Conservation (phyloP, 2,329 filamentous ascomycete species). For the Pseudogymnoascus sp. region DNA sequence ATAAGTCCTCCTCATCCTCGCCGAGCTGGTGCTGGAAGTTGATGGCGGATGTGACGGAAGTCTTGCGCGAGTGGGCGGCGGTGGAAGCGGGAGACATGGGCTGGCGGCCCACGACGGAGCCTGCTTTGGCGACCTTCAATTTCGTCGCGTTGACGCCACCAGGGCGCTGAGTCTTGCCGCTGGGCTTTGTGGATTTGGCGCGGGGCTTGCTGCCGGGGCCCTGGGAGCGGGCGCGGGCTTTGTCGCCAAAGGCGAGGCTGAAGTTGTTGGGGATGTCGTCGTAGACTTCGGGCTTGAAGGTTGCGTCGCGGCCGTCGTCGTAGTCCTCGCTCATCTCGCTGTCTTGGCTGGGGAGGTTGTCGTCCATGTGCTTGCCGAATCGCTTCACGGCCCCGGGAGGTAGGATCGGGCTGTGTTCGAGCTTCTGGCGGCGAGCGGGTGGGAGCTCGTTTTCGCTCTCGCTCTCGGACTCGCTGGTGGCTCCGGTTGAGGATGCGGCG, state of each 20-base stretch:
- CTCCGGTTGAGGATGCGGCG: slow-evolving; percentile 72
- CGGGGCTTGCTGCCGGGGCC: slow-evolving; percentile 33
- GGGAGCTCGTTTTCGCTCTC: slow-evolving; percentile 56
- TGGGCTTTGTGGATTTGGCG: slow-evolving; percentile 36
- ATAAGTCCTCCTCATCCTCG: slow-evolving; percentile 78
- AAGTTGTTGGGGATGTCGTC: slow-evolving; percentile 17
- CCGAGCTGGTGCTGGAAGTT: slow-evolving; percentile 54
- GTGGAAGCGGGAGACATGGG: slow-evolving; percentile 58
- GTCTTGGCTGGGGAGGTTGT: slow-evolving; percentile 47
- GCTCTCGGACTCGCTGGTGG: slow-evolving; percentile 69
- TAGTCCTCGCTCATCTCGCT: slow-evolving; percentile 46
- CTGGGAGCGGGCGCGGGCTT: slow-evolving; percentile 31
- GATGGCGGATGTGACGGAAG: slow-evolving; percentile 58
- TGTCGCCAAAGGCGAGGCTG: slow-evolving; percentile 20
- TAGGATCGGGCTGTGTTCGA: slow-evolving; percentile 43
- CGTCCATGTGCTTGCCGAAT: slow-evolving; percentile 39
- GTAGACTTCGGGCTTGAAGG: slow-evolving; percentile 22
- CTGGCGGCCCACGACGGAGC: slow-evolving; percentile 28
- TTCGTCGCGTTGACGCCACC: slow-evolving; percentile 36
- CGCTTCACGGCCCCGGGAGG: slow-evolving; percentile 36
- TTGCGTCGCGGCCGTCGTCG: slow-evolving; percentile 34
- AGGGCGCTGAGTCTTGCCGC: slow-evolving; percentile 14
- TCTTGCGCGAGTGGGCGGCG: slow-evolving; percentile 64
- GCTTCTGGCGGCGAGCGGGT: slow-evolving; percentile 49
- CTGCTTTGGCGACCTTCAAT: slow-evolving; percentile 28